These are phyloP conservation scores for Eucalyptus cloeziana DNA, from an alignment of 345 rosid species.

Conservation along the genomic window DNA sequence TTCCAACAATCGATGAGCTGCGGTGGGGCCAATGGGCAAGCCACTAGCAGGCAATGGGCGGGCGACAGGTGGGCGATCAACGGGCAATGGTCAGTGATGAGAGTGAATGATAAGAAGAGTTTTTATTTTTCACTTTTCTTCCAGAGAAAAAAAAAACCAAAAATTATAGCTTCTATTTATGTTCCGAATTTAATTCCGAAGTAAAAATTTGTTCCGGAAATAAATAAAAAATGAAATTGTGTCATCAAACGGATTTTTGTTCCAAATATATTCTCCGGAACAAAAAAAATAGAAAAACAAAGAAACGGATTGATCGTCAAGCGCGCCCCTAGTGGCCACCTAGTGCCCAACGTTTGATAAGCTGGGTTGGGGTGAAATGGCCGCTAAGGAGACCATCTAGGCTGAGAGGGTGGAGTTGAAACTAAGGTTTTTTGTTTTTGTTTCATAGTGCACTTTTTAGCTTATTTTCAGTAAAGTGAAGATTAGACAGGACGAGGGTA, in stretches of 20 bases:
- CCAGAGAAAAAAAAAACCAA: accelerated
- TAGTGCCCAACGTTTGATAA: background rate
- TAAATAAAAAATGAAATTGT: no score
- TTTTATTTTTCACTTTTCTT: no score
- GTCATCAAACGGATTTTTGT: accelerated
- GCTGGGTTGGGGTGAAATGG: background rate
- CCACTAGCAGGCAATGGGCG: accelerated
- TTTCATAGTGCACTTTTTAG: background rate
- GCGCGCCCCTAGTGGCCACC: background rate
- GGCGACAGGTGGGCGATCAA: accelerated
- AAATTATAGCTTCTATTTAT: accelerated
- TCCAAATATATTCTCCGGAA: accelerated
- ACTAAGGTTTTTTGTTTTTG: background rate
- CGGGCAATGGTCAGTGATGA: accelerated
- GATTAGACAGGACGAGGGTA: background rate
- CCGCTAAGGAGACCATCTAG: background rate
- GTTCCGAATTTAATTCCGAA: accelerated
- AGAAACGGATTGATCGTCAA: no score
- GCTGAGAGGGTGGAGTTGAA: background rate
- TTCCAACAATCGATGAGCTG: accelerated
- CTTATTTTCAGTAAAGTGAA: background rate
- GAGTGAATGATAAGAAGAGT: accelerated
- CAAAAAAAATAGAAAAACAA: accelerated
- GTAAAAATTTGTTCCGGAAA: accelerated
- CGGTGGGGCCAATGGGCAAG: accelerated